These are phyloP conservation scores for Gymnopus androsaceus DNA, from an alignment of 1,284 basidiomycete genomes.

Conservation along the genomic window DNA sequence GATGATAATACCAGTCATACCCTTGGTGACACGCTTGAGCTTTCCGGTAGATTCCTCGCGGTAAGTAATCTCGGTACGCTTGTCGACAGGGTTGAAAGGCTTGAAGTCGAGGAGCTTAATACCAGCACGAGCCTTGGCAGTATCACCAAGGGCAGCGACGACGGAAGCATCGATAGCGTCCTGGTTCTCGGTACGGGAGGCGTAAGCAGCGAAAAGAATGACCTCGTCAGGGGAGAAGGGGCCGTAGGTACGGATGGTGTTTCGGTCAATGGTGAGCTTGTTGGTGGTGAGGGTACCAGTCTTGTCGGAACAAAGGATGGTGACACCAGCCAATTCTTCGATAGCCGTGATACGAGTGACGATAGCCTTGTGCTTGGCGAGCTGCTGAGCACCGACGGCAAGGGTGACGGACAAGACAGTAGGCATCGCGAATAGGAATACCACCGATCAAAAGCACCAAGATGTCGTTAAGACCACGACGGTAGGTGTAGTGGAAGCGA, in stretches of 20 bases:
- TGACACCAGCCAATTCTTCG: slow-evolving; percentile 95
- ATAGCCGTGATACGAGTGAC: slow-evolving; percentile 98
- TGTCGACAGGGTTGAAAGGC: slow-evolving; percentile 99
- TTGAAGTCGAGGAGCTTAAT: slow-evolving; percentile 98
- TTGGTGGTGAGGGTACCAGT: slow-evolving; percentile 97
- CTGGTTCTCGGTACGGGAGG: slow-evolving; percentile 98
- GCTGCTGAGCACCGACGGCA: slow-evolving; percentile 96
- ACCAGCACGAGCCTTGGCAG: slow-evolving; percentile 78
- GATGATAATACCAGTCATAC: slow-evolving; percentile 97
- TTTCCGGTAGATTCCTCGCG: slow-evolving; percentile 90
- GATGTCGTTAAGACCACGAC: slow-evolving; percentile 94
- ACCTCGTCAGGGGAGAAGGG: slow-evolving; percentile 89
- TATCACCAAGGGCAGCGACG: slow-evolving; percentile 78
- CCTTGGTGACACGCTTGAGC: slow-evolving; percentile 98
- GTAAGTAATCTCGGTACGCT: slow-evolving; percentile 99
- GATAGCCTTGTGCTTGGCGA: slow-evolving; percentile 98
- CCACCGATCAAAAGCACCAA: slow-evolving; percentile 97
- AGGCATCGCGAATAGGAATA: slow-evolving; percentile 98
- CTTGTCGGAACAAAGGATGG: slow-evolving; percentile 97
- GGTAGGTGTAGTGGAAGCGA: slow-evolving; percentile 86
- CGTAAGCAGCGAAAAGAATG: slow-evolving; percentile 91
- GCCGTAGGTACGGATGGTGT: slow-evolving; percentile 90
- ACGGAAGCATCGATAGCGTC: slow-evolving; percentile 95
- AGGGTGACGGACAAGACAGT: slow-evolving; percentile 95
- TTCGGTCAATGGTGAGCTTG: slow-evolving; percentile 96